Evolutionary conservation across 257 asterid species (phyloP).

Genomic region (Striga asiatica): DNA sequence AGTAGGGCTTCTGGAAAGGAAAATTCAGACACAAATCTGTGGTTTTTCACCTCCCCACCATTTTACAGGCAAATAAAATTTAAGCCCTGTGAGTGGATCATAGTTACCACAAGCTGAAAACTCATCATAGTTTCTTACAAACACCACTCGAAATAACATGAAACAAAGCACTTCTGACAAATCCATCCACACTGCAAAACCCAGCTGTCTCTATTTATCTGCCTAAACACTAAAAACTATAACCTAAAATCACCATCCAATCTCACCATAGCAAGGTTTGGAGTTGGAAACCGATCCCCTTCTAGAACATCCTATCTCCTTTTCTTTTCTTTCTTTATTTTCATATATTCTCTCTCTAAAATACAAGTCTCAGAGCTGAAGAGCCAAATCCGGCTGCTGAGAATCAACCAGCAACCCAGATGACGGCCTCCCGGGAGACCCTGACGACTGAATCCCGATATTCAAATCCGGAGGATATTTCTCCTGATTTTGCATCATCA

Average conservation of each 20-base stretch:
- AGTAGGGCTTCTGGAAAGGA: too few species aligned
- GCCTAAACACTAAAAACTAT: too few species aligned
- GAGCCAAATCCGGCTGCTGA: conserved; percentile 96
- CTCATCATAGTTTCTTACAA: not conserved
- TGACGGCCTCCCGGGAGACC: conserved; percentile 79
- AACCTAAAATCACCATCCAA: too few species aligned
- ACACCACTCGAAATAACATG: not conserved
- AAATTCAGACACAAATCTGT: too few species aligned
- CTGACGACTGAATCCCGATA: conserved; percentile 73
- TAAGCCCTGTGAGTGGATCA: not conserved
- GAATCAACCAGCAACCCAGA: conserved; percentile 69
- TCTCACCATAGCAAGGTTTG: not conserved
- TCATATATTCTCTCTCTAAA: not conserved
- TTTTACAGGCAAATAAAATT: not conserved
- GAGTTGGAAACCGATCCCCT: not conserved
- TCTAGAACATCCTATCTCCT: too few species aligned
- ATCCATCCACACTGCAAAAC: too few species aligned
- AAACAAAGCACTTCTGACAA: not conserved
- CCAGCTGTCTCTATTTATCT: too few species aligned
- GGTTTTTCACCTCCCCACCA: not conserved
- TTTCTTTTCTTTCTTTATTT: not conserved
- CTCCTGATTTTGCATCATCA: conserved; percentile 50
- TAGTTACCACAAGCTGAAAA: not conserved
- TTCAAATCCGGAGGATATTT: conserved; percentile 85
- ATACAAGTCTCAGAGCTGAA: conserved; percentile 53